Conservation (phyloP, 345 rosid species). For the Litchi chinensis region DNA sequence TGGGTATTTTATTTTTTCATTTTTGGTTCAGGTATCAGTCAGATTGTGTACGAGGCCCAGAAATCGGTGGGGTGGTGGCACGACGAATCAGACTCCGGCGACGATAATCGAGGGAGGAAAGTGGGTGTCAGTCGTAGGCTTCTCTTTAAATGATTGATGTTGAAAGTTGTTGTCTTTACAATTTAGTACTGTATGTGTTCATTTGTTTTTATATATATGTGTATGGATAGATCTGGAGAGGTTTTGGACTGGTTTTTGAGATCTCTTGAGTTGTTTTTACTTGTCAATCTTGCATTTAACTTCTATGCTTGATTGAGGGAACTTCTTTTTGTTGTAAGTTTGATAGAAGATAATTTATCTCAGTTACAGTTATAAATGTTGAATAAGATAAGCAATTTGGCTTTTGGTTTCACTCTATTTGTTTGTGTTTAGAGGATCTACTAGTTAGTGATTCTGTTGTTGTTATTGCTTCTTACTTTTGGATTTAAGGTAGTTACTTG, state of each 20-base stretch:
- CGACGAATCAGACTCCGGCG: constrained; percentile 64
- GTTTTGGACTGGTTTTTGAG: background rate
- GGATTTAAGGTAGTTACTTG: background rate
- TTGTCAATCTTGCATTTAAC: background rate
- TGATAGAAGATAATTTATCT: background rate
- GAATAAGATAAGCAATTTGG: background rate
- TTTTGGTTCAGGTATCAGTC: constrained; percentile 54
- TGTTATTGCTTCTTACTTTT: background rate
- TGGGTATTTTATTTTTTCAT: background rate
- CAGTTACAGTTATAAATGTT: background rate
- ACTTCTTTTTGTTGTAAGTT: background rate
- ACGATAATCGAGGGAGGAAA: constrained; percentile 27
- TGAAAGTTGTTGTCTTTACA: background rate
- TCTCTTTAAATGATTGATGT: constrained; percentile 20
- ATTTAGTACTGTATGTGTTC: background rate
- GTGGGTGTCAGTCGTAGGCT: constrained; percentile 40
- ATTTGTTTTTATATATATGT: background rate
- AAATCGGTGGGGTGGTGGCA: constrained; percentile 78
- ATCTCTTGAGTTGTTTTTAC: background rate
- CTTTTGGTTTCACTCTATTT: background rate
- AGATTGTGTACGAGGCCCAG: constrained; percentile 73
- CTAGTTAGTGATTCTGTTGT: background rate
- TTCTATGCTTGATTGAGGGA: background rate
- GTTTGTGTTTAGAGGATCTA: background rate
- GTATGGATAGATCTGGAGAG: background rate